Base-by-base conservation (phyloP, 2,329 filamentous ascomycete genomes). In the Pseudopyrenochaeta lycopersici region DNA sequence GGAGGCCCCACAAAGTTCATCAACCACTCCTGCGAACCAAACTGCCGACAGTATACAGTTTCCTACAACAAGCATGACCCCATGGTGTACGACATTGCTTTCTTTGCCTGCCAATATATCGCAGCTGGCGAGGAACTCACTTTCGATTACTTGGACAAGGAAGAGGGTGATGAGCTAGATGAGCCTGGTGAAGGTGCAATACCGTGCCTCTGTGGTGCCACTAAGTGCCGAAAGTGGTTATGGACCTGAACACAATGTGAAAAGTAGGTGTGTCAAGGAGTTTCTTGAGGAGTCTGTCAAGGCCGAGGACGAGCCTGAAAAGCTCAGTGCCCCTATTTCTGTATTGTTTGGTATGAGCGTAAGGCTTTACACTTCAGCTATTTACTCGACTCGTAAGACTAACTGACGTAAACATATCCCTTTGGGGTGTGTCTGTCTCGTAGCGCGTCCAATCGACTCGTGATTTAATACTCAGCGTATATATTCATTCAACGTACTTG, bases 21-120 rank as follows among this genome's bases (percentile, higher is more conserved):
- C 72, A 95, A 95, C 65, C 91, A 95, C 72, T 90, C 85, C 1
- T 94, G 91, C 71, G 85, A 90, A 4, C 90, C 91, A 0, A 94
- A 93, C 66, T 83, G 92, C 67, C 82, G 89, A 12, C 91, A 92
- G 55, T 94, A 93, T 74, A 90, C 89, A 0, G 86, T 91, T 1
- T 89, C 90, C 1, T 90, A 89, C 45, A 90, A 93, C 66, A 88
- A 90, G 56, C 85, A 89, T 0, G 89, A 93, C 66, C 86, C 87
- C 53, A 83, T 86, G 41, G 81, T 93, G 6, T 92, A 94, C 70
- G 89, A 92, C 55, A 78, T 94, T 42, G 90, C 90, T 0, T 82
- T 94, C 54, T 94, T 94, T 66, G 90, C 91, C 0, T 83, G 87
- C 27, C 77, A 82, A 36, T 83, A 90, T 47, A 90, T 94, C 23